Base-by-base conservation (phyloP, 1,139 yeast genomes). In the Williopsis jadinii region DNA sequence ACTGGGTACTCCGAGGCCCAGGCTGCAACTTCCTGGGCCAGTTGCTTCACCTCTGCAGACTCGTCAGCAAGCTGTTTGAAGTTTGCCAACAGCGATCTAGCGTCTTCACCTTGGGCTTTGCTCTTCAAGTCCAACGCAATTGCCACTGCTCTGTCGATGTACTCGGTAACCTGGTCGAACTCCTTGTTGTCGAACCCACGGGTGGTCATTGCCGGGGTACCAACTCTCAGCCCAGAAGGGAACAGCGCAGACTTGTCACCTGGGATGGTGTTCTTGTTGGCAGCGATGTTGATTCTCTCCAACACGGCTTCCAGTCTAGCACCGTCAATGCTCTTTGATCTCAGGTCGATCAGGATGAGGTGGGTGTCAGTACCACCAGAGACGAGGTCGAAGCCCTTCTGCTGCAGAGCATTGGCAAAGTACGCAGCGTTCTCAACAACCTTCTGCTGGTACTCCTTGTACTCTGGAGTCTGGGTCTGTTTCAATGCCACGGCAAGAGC, bases 121-220 rank as follows among this genome's bases (percentile, higher is more conserved):
- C 71, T 54, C 63, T 80, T 82, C 60, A 84, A 70, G 30, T 70
- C 71, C 44, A 72, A 62, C 14, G 90, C 73, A 48, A 83, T 68
- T 27, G 78, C 75, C 46, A 85, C 94, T 28, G 96, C 95, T 54
- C 68, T 69, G 60, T 84, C 83, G 61, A 90, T 82, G 70, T 77
- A 87, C 45, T 73, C 76, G 27, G 90, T 85, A 44, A 90, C 92
- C 60, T 77, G 73, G 50, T 71, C 78, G 56, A 90, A 90, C 57
- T 90, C 97, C 37, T 67, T 74, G 49, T 75, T 77, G 35, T 84
- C 82, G 57, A 90, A 83, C 28, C 97, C 97, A 72, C 97, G 83
- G 40, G 97, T 87, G 49, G 97, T 84, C 97, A 90, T 90, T 45
- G 97, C 97, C 44, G 97, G 97, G 36, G 97, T 86, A 55, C 97